phyloP scores from a whole-genome alignment of 805 yeast genomes.

The Saturnispora diversa region DNA sequence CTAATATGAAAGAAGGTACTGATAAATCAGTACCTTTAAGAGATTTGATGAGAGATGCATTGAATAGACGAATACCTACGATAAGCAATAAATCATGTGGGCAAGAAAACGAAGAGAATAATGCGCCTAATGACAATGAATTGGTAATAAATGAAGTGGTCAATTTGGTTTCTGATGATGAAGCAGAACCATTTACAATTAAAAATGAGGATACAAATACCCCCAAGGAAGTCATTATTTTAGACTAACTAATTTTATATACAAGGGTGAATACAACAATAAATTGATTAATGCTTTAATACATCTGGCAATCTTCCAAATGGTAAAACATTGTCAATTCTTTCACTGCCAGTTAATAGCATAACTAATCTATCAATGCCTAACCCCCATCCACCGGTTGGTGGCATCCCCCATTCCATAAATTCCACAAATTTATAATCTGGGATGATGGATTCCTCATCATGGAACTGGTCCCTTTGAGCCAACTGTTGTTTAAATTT shows the following conservation, averaged over 20 bases:
- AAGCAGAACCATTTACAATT: neutral
- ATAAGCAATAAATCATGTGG: constrained; percentile 38
- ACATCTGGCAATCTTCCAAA: constrained; percentile 75
- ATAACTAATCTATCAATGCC: constrained; percentile 86
- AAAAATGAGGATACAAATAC: neutral
- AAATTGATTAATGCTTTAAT: constrained; percentile 41
- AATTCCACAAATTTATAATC: constrained; percentile 64
- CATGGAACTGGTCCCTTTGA: constrained; percentile 40
- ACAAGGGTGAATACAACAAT: neutral
- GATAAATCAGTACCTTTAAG: constrained; percentile 21
- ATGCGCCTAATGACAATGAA: constrained; percentile 39
- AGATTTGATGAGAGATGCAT: constrained; percentile 48
- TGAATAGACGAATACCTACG: constrained; percentile 52
- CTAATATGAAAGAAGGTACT: constrained; percentile 7
- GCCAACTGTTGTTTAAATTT: constrained; percentile 58
- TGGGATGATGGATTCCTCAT: constrained; percentile 57
- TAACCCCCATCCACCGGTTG: constrained; percentile 97
- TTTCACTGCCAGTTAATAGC: constrained; percentile 54
- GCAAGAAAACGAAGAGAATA: constrained; percentile 19
- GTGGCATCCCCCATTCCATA: constrained; percentile 93
- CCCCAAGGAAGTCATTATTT: neutral
- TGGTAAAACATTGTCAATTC: constrained; percentile 69
- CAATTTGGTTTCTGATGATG: constrained; percentile 10
- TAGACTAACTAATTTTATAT: neutral
- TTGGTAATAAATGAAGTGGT: constrained; percentile 30